These are phyloP conservation scores for Moesziomyces parantarcticus DNA, from an alignment of 1,284 basidiomycete genomes.

Conservation along the genomic window DNA sequence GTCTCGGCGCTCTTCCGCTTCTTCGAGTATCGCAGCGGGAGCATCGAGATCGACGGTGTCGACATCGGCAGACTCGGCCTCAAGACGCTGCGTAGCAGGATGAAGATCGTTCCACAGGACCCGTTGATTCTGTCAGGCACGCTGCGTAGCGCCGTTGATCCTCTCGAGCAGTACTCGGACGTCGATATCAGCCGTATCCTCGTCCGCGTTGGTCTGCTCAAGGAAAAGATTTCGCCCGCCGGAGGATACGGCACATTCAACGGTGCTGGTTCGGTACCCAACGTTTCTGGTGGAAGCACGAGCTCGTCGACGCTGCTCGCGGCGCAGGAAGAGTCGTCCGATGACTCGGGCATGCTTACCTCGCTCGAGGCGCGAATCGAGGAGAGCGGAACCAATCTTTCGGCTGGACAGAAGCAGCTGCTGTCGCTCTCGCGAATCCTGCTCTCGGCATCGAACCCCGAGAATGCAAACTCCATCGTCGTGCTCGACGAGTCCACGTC, in stretches of 20 bases:
- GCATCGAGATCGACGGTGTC: constrained; percentile 77
- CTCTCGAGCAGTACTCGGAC: constrained; percentile 63
- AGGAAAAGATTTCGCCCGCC: constrained; percentile 15
- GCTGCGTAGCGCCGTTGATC: constrained; percentile 67
- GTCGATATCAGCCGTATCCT: constrained; percentile 62
- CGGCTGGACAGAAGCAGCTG: constrained; percentile 66
- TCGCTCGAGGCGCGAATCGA: constrained; percentile 61
- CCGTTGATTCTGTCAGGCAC: constrained; percentile 68
- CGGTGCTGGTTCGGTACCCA: constrained; percentile 1
- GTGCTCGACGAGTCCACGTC: constrained; percentile 78
- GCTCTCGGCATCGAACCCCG: constrained; percentile 44
- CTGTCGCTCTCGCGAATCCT: constrained; percentile 66
- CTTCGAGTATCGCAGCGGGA: constrained; percentile 75
- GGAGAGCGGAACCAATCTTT: constrained; percentile 65
- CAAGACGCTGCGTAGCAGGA: constrained; percentile 61
- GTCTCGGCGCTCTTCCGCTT: constrained; percentile 81
- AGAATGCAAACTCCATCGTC: constrained; percentile 34
- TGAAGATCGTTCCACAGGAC: constrained; percentile 65
- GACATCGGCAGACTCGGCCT: constrained; percentile 72
- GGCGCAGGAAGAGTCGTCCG: constrained; percentile 2
- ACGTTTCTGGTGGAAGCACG: constrained; percentile 5
- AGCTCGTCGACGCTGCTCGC: constrained; percentile 14
- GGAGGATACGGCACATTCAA: constrained; percentile 25
- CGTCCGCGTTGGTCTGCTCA: constrained; percentile 61
- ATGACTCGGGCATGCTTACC: constrained; percentile 50